These are phyloP conservation scores for Aspergillus niger DNA, from an alignment of 2,329 filamentous ascomycete species.

Conservation along the genomic window DNA sequence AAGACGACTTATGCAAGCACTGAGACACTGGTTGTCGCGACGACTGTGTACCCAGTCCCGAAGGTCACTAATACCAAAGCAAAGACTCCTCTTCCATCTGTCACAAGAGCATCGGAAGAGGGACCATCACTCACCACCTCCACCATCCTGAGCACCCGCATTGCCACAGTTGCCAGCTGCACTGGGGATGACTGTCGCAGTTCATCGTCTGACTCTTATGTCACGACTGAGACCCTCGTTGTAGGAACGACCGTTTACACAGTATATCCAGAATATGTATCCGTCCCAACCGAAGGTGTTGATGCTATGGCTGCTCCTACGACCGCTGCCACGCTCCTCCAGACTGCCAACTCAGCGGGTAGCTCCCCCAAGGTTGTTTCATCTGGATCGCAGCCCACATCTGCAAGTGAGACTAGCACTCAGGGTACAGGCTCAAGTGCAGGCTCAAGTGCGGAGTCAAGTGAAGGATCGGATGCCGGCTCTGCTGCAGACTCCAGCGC, in stretches of 20 bases:
- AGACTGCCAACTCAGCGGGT: neutral
- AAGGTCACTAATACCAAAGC: neutral
- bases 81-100: neutral
- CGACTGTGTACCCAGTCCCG: slow-evolving; percentile 28
- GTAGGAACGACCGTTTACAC: neutral
- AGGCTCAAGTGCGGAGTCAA: neutral
- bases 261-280: neutral
- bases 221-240: neutral
- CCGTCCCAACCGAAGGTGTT: neutral
- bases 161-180: neutral
- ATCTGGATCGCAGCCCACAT: neutral
- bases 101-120: neutral
- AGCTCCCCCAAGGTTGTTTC: neutral
- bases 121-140: neutral
- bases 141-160: neutral
- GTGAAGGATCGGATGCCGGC: neutral
- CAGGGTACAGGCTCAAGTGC: neutral
- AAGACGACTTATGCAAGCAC: slow-evolving; percentile 23
- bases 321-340: neutral
- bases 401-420: neutral
- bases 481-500: neutral
- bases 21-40: slow-evolving; percentile 25
- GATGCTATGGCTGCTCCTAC: neutral
- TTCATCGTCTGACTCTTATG: neutral
- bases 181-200: neutral